Conservation (phyloP, 2,329 filamentous ascomycete species). For the Trichophyton benhamiae region DNA sequence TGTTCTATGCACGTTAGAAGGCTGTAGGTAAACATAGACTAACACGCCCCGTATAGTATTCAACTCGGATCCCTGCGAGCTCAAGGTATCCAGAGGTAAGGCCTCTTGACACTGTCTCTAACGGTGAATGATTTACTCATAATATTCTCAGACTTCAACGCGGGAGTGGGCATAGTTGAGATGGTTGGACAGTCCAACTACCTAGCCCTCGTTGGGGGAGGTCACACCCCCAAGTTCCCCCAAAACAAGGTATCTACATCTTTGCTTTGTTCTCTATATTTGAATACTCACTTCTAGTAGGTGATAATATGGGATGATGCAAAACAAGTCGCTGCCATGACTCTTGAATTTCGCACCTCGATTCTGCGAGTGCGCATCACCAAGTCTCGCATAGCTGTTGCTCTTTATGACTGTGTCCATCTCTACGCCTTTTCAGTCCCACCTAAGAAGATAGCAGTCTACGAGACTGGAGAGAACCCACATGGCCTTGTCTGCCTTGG, state of each 20-base stretch:
- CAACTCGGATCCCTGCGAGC: slow-evolving; percentile 57
- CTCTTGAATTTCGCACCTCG: slow-evolving; percentile 64
- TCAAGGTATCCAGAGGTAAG: slow-evolving; percentile 51
- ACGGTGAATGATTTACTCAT: background rate
- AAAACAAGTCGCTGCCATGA: slow-evolving; percentile 62
- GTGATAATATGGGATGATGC: slow-evolving; percentile 86
- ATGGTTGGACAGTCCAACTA: slow-evolving; percentile 84
- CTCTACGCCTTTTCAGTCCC: slow-evolving; percentile 68
- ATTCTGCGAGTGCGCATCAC: slow-evolving; percentile 70
- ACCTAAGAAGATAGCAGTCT: slow-evolving; percentile 57
- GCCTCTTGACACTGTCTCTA: slow-evolving; percentile 2
- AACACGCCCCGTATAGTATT: slow-evolving; percentile 43
- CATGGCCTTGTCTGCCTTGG: slow-evolving; percentile 69
- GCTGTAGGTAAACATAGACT: slow-evolving; percentile 13
- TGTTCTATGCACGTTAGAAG: background rate
- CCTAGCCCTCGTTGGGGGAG: slow-evolving; percentile 78
- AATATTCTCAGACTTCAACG: slow-evolving; percentile 53
- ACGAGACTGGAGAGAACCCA: slow-evolving; percentile 77
- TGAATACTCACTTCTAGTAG: slow-evolving; percentile 15
- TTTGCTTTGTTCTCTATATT: background rate
- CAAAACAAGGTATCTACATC: slow-evolving; percentile 57
- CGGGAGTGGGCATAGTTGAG: slow-evolving; percentile 67
- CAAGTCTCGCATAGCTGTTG: slow-evolving; percentile 63
- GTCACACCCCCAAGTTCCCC: slow-evolving; percentile 70
- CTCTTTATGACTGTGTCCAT: slow-evolving; percentile 68